Evolutionary conservation across 2,329 filamentous ascomycete genomes (phyloP), one percentile per base, ranked within the genome.

Genomic region (Fusarium compactum): DNA sequence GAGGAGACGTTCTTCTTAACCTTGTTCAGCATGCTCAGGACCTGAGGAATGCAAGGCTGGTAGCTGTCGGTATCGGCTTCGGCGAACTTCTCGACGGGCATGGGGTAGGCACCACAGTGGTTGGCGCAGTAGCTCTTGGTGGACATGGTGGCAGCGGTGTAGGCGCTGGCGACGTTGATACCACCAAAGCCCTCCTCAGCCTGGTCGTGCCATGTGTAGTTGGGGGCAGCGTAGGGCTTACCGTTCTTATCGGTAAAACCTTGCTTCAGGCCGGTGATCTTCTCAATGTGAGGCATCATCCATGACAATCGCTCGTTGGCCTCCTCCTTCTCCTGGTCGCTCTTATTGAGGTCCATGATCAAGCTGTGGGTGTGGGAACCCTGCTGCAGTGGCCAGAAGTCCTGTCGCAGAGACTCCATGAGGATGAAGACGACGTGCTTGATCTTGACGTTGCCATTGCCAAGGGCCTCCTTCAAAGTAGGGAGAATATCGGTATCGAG

Each of bases 381-480:
- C 54, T 81, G 80, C 24, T 82, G 81, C 15, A 85, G 67, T 0
- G 83, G 83, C 58, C 84, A 85, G 8, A 85, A 78, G 53, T 85
- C 83, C 15, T 80, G 78, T 15, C 83, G 80, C 1, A 82, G 82
- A 59, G 81, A 83, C 65, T 85, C 83, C 45, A 85, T 77, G 16
- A 83, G 79, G 5, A 85, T 61, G 18, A 84, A 73, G 34, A 85
- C 74, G 8, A 85, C 77, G 52, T 85, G 81, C 64, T 83, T 83
- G 52, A 85, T 83, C 46, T 79, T 78, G 27, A 83, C 75, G 1
- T 68, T 55, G 2, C 68, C 70, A 12, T 75, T 70, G 6, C 67
- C 67, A 2, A 81, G 66, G 12, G 71, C 72, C 24, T 69, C 52
- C 57, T 74, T 70, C 3, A 81, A 67, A 1, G 69, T 70, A 1